phyloP scores from a whole-genome alignment of 2,329 filamentous ascomycete genomes.

The Ceratocystis harringtonii region DNA sequence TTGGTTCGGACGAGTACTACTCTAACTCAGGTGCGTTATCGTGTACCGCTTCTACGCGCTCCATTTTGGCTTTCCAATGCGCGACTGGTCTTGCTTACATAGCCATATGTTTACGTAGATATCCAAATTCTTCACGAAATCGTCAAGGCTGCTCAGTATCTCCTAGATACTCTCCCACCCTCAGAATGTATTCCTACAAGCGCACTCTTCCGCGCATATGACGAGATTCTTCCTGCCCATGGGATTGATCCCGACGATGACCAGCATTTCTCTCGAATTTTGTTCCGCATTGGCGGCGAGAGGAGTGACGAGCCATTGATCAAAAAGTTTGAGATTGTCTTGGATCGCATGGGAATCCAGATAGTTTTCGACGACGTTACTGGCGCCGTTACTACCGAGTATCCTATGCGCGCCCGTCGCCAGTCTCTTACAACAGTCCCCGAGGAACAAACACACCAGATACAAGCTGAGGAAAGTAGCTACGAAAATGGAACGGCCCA shows the following conservation, averaged over 20 bases:
- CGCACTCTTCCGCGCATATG: constrained; percentile 69
- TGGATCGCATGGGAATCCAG: constrained; percentile 55
- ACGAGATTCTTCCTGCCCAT: constrained; percentile 55
- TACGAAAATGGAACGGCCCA: constrained; percentile 10
- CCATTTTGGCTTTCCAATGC: background rate
- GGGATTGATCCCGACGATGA: constrained; percentile 59
- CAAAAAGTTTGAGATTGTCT: constrained; percentile 54
- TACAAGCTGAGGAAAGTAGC: constrained; percentile 14
- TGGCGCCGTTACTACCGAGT: constrained; percentile 16
- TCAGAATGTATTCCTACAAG: constrained; percentile 54
- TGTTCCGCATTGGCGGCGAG: constrained; percentile 63
- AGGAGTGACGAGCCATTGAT: constrained; percentile 42
- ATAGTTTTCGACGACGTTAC: constrained; percentile 40
- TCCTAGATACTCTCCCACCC: constrained; percentile 41
- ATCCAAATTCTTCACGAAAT: constrained; percentile 66
- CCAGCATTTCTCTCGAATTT: constrained; percentile 58
- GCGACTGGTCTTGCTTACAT: constrained; percentile 16
- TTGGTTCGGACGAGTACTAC: constrained; percentile 33
- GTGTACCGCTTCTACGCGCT: background rate
- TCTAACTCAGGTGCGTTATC: constrained; percentile 41
- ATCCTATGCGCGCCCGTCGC: constrained; percentile 7
- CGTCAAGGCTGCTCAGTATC: constrained; percentile 53
- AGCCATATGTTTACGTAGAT: constrained; percentile 35
- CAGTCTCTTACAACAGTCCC: constrained; percentile 16
- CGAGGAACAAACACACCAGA: constrained; percentile 14